These are phyloP conservation scores for Sclerotinia minor DNA, from an alignment of 2,329 filamentous ascomycete genomes.

Conservation along the genomic window DNA sequence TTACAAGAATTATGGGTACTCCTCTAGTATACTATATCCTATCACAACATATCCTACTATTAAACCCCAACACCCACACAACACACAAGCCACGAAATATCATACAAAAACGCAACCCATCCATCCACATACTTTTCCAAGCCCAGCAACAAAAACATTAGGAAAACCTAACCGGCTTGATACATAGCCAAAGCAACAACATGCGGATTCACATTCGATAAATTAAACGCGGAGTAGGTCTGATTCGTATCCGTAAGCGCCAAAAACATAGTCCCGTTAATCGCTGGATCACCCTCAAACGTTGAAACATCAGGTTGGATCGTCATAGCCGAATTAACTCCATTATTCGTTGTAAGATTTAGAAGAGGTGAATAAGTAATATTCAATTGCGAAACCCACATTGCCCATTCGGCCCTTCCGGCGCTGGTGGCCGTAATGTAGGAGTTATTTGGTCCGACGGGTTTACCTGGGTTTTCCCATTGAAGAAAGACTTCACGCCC, in stretches of 20 bases:
- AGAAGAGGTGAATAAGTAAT: slow-evolving; percentile 66
- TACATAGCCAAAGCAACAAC: slow-evolving; percentile 74
- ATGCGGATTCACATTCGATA: slow-evolving; percentile 72
- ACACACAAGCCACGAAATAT: background rate
- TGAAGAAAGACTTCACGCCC: slow-evolving; percentile 69
- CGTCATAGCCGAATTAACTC: slow-evolving; percentile 48
- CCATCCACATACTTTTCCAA: background rate
- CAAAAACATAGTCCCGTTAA: slow-evolving; percentile 80
- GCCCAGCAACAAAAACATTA: background rate
- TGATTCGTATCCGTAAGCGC: slow-evolving; percentile 69
- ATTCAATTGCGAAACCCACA: slow-evolving; percentile 77
- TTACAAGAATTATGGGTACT: background rate
- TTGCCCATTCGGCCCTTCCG: slow-evolving; percentile 62
- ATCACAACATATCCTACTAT: background rate
- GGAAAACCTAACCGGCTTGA: slow-evolving; percentile 64
- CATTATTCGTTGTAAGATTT: slow-evolving; percentile 48
- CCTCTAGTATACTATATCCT: background rate
- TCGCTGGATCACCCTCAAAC: slow-evolving; percentile 56
- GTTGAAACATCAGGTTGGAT: slow-evolving; percentile 71
- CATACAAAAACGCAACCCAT: background rate
- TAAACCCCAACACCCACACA: background rate
- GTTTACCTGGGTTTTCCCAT: slow-evolving; percentile 70
- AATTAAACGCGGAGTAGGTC: slow-evolving; percentile 73
- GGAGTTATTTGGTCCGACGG: slow-evolving; percentile 77
- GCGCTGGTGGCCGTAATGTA: slow-evolving; percentile 69